Evolutionary conservation across 2,329 filamentous ascomycete genomes (phyloP).

Genomic region (Drechslerella dactyloides): DNA sequence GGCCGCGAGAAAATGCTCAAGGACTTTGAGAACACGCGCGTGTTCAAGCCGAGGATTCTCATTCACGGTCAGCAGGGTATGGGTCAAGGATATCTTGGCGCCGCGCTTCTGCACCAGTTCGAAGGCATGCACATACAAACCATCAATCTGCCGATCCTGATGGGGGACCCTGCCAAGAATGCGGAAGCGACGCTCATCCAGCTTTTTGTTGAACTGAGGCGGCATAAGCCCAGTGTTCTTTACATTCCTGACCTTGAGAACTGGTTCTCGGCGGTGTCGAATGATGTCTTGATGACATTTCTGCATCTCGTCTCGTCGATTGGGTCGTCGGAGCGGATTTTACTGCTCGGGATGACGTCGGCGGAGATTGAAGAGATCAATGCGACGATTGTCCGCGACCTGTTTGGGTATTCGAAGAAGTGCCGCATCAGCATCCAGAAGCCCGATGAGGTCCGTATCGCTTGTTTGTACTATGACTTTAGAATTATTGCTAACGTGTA

Average conservation of each 20-base stretch:
- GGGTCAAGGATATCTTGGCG: slow-evolving; percentile 89
- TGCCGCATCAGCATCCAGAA: slow-evolving; percentile 74
- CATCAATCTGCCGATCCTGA: slow-evolving; percentile 85
- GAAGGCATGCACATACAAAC: slow-evolving; percentile 94
- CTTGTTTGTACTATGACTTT: background rate
- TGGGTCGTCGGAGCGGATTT: slow-evolving; percentile 85
- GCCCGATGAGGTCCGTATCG: slow-evolving; percentile 67
- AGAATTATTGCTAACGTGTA: background rate
- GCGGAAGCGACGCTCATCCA: slow-evolving; percentile 88
- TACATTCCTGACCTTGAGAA: slow-evolving; percentile 88
- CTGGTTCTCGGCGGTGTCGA: slow-evolving; percentile 78
- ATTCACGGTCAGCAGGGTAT: slow-evolving; percentile 84
- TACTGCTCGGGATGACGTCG: slow-evolving; percentile 86
- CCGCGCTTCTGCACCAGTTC: slow-evolving; percentile 84
- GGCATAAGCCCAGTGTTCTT: slow-evolving; percentile 93
- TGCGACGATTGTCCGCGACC: slow-evolving; percentile 70
- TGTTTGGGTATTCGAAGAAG: slow-evolving; percentile 84
- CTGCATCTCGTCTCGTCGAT: slow-evolving; percentile 79
- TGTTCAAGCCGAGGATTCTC: slow-evolving; percentile 86
- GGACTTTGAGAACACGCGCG: slow-evolving; percentile 83
- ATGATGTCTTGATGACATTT: slow-evolving; percentile 76
- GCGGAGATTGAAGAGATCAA: slow-evolving; percentile 69
- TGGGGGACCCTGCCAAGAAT: slow-evolving; percentile 79
- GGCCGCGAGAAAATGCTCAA: slow-evolving; percentile 76
- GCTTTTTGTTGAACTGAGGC: slow-evolving; percentile 87